A percentile compares a stretch with the other conserved stretches of the same genome.
These are phyloP conservation scores for Globisporangium splendens DNA, from an alignment of 352 stramenopile species.

Conservation along the genomic window DNA sequence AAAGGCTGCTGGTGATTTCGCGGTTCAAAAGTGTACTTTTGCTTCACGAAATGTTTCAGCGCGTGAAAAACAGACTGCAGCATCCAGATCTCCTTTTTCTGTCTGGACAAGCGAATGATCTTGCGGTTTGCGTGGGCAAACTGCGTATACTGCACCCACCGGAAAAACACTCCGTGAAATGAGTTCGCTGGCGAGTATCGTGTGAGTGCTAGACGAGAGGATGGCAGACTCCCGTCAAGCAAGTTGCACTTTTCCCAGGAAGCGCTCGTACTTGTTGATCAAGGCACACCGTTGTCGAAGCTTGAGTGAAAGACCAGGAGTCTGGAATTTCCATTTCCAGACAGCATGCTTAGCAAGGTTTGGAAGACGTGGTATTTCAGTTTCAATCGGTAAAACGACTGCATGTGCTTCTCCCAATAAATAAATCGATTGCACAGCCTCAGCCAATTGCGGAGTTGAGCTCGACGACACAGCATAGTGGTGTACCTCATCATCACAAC, in stretches of 20 bases:
- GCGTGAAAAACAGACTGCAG: slow-evolving; percentile 38
- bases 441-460: slow-evolving; percentile 60
- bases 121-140: slow-evolving; percentile 19
- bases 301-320: slow-evolving; percentile 26
- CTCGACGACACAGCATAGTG: slow-evolving; percentile 32
- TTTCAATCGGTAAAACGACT: slow-evolving; percentile 31
- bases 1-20: slow-evolving; percentile 25
- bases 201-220: slow-evolving; percentile 30
- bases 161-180: slow-evolving; percentile 43
- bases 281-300: slow-evolving; percentile 31
- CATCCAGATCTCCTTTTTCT: slow-evolving; percentile 33
- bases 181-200: slow-evolving; percentile 44
- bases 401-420: slow-evolving; percentile 49
- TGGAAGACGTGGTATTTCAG: slow-evolving; percentile 43
- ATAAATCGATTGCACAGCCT: slow-evolving; percentile 48
- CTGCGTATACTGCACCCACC: slow-evolving; percentile 59
- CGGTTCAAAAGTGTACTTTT: slow-evolving; percentile 35
- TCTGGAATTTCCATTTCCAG: slow-evolving; percentile 54
- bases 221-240: slow-evolving; percentile 27
- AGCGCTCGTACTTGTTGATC: slow-evolving; percentile 40
- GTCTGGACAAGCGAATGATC: slow-evolving; percentile 20
- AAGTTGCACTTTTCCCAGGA: slow-evolving; percentile 22
- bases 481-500: slow-evolving; percentile 49
- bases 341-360: slow-evolving; percentile 38
- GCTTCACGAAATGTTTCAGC: slow-evolving; percentile 37